These are phyloP conservation scores for Trametes versicolor DNA, from an alignment of 1,284 basidiomycete species.

Conservation along the genomic window DNA sequence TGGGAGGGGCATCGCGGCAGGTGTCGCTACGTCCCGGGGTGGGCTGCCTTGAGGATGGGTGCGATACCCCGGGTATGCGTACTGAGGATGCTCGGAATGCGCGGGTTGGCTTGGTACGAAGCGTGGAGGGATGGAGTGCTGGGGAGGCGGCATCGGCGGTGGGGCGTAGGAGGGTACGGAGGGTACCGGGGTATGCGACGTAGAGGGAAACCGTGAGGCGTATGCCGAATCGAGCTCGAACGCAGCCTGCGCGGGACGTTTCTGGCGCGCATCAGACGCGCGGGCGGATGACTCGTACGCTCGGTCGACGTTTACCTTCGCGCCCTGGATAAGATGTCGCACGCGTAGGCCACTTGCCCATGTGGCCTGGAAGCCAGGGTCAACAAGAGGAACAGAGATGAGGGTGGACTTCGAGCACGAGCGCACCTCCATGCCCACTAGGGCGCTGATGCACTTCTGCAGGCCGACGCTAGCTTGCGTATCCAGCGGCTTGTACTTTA, in stretches of 20 bases:
- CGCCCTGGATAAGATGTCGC: constrained; percentile 77
- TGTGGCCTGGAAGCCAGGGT: constrained; percentile 46
- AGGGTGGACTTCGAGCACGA: not conserved
- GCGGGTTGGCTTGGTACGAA: not conserved
- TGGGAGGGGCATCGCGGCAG: not conserved
- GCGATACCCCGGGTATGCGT: not conserved
- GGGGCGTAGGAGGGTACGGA: not conserved
- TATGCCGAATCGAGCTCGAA: constrained; percentile 20
- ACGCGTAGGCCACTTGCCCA: constrained; percentile 82
- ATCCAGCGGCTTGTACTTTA: constrained; percentile 73
- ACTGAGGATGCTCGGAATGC: not conserved
- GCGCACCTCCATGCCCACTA: constrained; percentile 77
- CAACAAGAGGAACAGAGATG: constrained; percentile 12
- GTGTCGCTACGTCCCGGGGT: not conserved
- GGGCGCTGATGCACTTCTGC: constrained; percentile 70
- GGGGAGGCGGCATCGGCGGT: not conserved
- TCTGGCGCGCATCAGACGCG: constrained; percentile 12
- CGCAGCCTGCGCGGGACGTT: constrained; percentile 24
- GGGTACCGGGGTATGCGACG: not conserved
- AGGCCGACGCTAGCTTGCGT: constrained; percentile 74
- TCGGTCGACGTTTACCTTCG: constrained; percentile 64
- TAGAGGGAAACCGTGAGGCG: not conserved
- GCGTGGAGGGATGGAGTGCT: not conserved
- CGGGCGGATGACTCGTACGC: constrained; percentile 12
- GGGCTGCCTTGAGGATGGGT: not conserved